Base-by-base conservation (phyloP, 2,329 filamentous ascomycete species). In the Ophiosphaerella herpotricha region DNA sequence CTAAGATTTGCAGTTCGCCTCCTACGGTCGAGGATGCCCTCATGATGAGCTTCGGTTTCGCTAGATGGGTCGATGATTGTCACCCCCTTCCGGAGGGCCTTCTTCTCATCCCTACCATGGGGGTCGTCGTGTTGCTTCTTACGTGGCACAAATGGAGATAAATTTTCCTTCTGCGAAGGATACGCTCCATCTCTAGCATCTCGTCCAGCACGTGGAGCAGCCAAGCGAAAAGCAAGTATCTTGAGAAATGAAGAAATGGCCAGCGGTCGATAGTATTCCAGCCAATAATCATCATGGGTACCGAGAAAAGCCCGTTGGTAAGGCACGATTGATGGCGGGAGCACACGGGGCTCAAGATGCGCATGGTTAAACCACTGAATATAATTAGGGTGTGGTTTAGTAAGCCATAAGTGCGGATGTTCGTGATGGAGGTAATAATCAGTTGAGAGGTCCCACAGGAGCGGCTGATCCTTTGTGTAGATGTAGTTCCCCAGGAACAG, bases 351-450 rank as follows among this genome's bases (percentile, higher is more conserved):
- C 58, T 88, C 78, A 11, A 99, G 80, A 67, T 89, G 79, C 36
- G 83, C 79, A 0, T 89, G 87, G 0, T 86, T 94, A 70, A 85
- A 97, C 94, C 94, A 99, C 48, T 88, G 79, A 55, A 94, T 93
- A 70, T 99, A 99, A 67, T 89, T 84, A 29, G 86, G 82, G 13
- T 80, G 75, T 23, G 73, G 75, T 50, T 83, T 84, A 13, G 84
- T 78, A 2, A 86, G 82, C 84, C 89, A 93, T 4, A 81, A 79
- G 44, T 88, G 83, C 0, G 94, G 94, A 70, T 95, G 82, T 31
- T 87, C 85, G 65, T 99, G 93, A 66, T 99, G 94, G 6, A 99
- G 85, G 64, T 97, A 96, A 74, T 97, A 97, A 70, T 99, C 94
- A 3, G 91, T 96, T 2, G 88, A 82, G 7, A 99, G 81, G 68